Conservation (phyloP, 495 filamentous ascomycete species). For the Aspergillus carlsbadensis region DNA sequence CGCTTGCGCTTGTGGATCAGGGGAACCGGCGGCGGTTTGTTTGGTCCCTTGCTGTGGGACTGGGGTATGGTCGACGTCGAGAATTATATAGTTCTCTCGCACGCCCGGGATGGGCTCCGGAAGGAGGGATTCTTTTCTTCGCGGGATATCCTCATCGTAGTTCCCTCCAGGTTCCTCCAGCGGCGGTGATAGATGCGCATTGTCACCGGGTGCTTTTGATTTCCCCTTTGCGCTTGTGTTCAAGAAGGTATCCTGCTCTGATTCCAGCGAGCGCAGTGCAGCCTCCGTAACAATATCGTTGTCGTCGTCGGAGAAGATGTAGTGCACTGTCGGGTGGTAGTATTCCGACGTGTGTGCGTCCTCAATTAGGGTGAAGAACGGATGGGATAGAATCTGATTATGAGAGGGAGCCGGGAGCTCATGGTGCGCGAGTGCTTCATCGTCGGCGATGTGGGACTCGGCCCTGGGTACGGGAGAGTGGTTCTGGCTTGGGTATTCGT, state of each 20-base stretch:
- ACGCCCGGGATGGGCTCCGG: conserved; percentile 42
- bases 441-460: conserved; percentile 8
- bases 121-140: conserved; percentile 30
- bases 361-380: conserved; percentile 56
- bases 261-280: conserved; percentile 41
- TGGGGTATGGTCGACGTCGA: conserved; percentile 38
- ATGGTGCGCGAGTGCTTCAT: conserved; percentile 10
- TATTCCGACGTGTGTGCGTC: conserved; percentile 47
- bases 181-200: conserved; percentile 14
- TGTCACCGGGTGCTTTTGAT: conserved; percentile 1
- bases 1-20: conserved; percentile 10
- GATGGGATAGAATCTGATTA: conserved; percentile 33
- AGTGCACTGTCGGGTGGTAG: conserved; percentile 81
- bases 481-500: conserved; percentile 14
- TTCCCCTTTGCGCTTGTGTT: conserved; percentile 22
- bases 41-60: neutral
- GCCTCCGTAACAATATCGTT: conserved; percentile 61
- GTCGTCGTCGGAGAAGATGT: conserved; percentile 83
- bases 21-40: neutral
- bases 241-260: conserved; percentile 26
- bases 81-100: conserved; percentile 41
- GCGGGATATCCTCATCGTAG: conserved; percentile 14
- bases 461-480: neutral
- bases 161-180: conserved; percentile 15
- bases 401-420: conserved; percentile 13